Evolutionary conservation across 2,329 filamentous ascomycete species (phyloP).

Genomic region (Byssothecium circinans): DNA sequence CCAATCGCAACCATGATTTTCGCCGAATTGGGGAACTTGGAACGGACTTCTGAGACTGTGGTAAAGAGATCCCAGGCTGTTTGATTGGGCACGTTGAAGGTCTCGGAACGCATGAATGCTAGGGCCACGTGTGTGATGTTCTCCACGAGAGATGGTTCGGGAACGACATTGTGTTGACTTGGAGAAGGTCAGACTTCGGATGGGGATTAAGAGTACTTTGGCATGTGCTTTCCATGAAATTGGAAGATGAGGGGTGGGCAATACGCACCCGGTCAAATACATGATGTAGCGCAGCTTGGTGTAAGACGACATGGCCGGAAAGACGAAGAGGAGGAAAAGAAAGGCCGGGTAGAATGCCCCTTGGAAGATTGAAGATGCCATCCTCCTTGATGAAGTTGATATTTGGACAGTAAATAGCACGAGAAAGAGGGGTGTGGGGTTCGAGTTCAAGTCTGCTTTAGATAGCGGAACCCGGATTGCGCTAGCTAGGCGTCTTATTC

Average conservation of each 20-base stretch:
- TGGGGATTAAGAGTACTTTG: neutral
- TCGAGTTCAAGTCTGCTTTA: no score
- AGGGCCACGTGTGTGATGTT: conserved; percentile 32
- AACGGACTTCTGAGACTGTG: conserved; percentile 21
- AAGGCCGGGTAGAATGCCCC: neutral
- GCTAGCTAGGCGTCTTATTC: no score
- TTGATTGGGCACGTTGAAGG: conserved; percentile 27
- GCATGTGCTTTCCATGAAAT: neutral
- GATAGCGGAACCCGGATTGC: no score
- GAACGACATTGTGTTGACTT: conserved; percentile 35
- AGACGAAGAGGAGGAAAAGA: neutral
- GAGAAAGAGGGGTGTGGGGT: no score
- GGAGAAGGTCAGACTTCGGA: neutral
- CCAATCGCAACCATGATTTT: conserved; percentile 71
- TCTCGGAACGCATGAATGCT: conserved; percentile 35
- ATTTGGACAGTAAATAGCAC: no score
- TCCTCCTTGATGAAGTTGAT: neutral
- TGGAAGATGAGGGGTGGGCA: neutral
- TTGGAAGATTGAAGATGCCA: neutral
- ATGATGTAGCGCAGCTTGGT: conserved; percentile 14
- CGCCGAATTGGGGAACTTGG: conserved; percentile 56
- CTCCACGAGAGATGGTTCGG: conserved; percentile 16
- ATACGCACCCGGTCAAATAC: conserved; percentile 20
- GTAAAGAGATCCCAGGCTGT: conserved; percentile 32
- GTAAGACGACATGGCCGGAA: neutral